These are phyloP conservation scores for Infundibulicybe gibba DNA, from an alignment of 768 basidiomycete genomes.

Conservation along the genomic window DNA sequence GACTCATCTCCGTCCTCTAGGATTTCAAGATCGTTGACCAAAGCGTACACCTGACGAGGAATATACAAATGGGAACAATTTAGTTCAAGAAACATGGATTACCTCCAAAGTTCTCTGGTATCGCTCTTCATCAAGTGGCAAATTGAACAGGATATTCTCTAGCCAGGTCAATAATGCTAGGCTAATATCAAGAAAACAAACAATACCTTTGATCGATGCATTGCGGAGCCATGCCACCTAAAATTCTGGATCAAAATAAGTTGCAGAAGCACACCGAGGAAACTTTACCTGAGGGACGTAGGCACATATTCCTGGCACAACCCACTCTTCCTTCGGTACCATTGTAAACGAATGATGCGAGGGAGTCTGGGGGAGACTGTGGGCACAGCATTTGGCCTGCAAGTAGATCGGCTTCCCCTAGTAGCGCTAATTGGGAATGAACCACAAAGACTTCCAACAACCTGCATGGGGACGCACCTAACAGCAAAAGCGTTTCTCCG, in stretches of 20 bases:
- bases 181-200: neutral
- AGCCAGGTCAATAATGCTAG: constrained; percentile 4
- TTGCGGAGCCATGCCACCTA: constrained; percentile 69
- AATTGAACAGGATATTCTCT: constrained; percentile 69
- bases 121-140: constrained; percentile 66
- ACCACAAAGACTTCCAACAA: constrained; percentile 6
- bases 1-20: constrained; percentile 86
- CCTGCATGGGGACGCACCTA: constrained; percentile 21
- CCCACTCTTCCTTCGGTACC: constrained; percentile 61
- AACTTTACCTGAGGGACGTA: constrained; percentile 82
- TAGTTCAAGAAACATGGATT: constrained; percentile 29
- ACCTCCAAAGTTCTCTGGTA: constrained; percentile 79
- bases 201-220: constrained; percentile 52
- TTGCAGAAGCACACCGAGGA: constrained; percentile 34
- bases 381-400: constrained; percentile 81
- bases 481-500: constrained; percentile 83
- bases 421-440: constrained; percentile 44
- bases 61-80: constrained; percentile 12
- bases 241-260: neutral
- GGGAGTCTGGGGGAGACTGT: constrained; percentile 76
- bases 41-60: constrained; percentile 49
- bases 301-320: constrained; percentile 74
- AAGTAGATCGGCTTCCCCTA: constrained; percentile 86
- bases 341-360: constrained; percentile 54
- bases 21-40: constrained; percentile 73